These are phyloP conservation scores for Glarea lozoyensis DNA, from an alignment of 495 filamentous ascomycete genomes.

Conservation along the genomic window DNA sequence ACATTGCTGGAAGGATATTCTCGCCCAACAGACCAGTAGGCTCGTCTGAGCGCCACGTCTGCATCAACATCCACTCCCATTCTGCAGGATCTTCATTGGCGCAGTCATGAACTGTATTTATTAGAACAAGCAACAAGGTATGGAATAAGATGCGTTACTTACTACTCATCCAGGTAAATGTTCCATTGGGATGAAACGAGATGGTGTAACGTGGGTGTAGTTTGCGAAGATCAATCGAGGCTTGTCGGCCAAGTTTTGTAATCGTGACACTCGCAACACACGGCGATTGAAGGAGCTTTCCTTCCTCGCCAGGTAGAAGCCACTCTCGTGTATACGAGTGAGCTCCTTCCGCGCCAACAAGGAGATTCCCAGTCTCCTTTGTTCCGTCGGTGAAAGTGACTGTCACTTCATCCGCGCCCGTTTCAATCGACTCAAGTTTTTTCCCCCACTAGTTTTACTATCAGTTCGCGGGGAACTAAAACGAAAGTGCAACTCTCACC, in stretches of 20 bases:
- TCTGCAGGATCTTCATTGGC: slow-evolving; percentile 13
- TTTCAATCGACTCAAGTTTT: slow-evolving; percentile 17
- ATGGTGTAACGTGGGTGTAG: slow-evolving; percentile 24
- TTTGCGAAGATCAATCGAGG: slow-evolving; percentile 17
- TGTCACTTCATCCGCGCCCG: slow-evolving; percentile 19
- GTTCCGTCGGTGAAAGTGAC: slow-evolving; percentile 33
- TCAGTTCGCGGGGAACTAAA: not conserved
- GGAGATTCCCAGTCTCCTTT: slow-evolving; percentile 22
- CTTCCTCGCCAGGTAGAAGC: slow-evolving; percentile 25
- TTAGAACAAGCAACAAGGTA: not conserved
- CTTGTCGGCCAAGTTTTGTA: slow-evolving; percentile 11
- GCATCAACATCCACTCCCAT: slow-evolving; percentile 19
- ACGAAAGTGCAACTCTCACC: slow-evolving; percentile 16
- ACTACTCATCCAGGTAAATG: slow-evolving; percentile 21
- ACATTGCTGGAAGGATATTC: slow-evolving; percentile 7
- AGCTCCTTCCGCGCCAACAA: slow-evolving; percentile 36
- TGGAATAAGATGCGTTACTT: not conserved
- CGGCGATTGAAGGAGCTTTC: slow-evolving; percentile 15
- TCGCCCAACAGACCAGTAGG: slow-evolving; percentile 5
- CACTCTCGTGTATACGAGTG: slow-evolving; percentile 29
- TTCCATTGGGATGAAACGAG: slow-evolving; percentile 21
- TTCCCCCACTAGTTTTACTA: slow-evolving; percentile 1
- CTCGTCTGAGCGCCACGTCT: slow-evolving; percentile 15
- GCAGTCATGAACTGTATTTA: slow-evolving; percentile 16
- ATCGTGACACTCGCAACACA: slow-evolving; percentile 11